Evolutionary conservation across 768 basidiomycete genomes (phyloP), one percentile per base, ranked within the genome.

Genomic region (Cubamyces lactineus): DNA sequence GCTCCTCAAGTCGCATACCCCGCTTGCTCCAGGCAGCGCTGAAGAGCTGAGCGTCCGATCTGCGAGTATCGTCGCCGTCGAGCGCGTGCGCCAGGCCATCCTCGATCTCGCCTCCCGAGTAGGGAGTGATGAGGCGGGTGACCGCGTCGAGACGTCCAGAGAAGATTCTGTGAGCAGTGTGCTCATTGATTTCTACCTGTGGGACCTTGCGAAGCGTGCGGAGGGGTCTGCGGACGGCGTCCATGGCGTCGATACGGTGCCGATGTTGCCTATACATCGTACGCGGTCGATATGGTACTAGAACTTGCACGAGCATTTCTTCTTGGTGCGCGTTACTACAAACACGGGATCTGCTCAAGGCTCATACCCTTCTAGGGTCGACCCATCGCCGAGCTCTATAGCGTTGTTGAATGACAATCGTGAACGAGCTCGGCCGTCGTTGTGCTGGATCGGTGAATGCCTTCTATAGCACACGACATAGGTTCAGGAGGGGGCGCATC

Each of bases 201-300:
- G 93, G 92, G 93, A 95, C 71, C 71, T 94, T 61, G 91, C 89
- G 30, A 92, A 93, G 74, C 81, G 80, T 65, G 75, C 93, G 4
- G 91, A 94, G 73, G 74, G 61, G 17, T 87, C 86, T 2, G 74
- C 83, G 45, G 86, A 86, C 49, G 77, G 70, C 64, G 77, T 91
- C 4, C 82, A 86, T 34, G 88, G 84, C 0, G 78, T 90, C 13
- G 73, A 83, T 60, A 75, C 75, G 8, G 76, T 74, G 16, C 77
- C 81, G 58, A 78, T 90, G 63, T 76, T 86, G 7, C 91, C 92
- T 17, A 83, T 85, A 30, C 92, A 94, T 70, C 83, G 88, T 53
- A 94, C 89, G 23, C 81, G 92, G 73, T 89, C 91, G 66, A 89
- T 90, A 28, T 94, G 92, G 92, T 94, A 94, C 76, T 94, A 78